phyloP scores from a whole-genome alignment of 352 stramenopile genomes.

The Phytophthora sp. region DNA sequence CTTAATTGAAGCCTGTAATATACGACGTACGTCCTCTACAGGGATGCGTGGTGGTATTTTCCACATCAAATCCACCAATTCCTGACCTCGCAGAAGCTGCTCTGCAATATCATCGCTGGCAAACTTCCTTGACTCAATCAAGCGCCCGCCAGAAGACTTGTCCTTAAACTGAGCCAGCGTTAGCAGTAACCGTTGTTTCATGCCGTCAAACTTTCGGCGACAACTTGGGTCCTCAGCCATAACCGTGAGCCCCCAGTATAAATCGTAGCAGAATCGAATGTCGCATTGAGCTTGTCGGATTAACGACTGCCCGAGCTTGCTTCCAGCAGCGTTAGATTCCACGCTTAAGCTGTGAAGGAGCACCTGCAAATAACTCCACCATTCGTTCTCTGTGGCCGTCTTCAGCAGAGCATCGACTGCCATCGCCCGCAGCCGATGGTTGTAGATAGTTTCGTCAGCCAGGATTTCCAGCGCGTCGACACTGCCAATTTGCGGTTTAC shows the following conservation, averaged over 20 bases:
- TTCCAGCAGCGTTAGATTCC: constrained; percentile 65
- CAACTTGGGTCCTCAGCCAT: constrained; percentile 79
- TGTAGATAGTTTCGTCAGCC: constrained; percentile 70
- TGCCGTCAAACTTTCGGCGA: constrained; percentile 80
- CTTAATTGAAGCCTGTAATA: constrained; percentile 55
- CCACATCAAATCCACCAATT: constrained; percentile 84
- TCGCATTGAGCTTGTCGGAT: constrained; percentile 80
- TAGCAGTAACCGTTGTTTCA: constrained; percentile 81
- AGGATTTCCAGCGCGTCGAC: constrained; percentile 85
- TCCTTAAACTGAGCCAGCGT: constrained; percentile 73
- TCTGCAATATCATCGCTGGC: constrained; percentile 69
- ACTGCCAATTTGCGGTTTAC: constrained; percentile 71
- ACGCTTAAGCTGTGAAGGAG: constrained; percentile 78
- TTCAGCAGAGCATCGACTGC: constrained; percentile 68
- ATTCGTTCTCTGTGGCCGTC: constrained; percentile 79
- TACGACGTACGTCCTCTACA: constrained; percentile 57
- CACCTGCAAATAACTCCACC: constrained; percentile 78
- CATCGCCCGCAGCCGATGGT: constrained; percentile 58
- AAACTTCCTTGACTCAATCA: constrained; percentile 32
- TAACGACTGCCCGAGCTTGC: constrained; percentile 70
- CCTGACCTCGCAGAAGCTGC: constrained; percentile 83
- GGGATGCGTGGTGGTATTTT: constrained; percentile 79
- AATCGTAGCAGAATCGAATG: constrained; percentile 84
- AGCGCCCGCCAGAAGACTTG: constrained; percentile 48
- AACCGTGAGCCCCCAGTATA: constrained; percentile 88